Evolutionary conservation across 2,329 filamentous ascomycete species (phyloP).

Genomic region (Corinectria fuckeliana): DNA sequence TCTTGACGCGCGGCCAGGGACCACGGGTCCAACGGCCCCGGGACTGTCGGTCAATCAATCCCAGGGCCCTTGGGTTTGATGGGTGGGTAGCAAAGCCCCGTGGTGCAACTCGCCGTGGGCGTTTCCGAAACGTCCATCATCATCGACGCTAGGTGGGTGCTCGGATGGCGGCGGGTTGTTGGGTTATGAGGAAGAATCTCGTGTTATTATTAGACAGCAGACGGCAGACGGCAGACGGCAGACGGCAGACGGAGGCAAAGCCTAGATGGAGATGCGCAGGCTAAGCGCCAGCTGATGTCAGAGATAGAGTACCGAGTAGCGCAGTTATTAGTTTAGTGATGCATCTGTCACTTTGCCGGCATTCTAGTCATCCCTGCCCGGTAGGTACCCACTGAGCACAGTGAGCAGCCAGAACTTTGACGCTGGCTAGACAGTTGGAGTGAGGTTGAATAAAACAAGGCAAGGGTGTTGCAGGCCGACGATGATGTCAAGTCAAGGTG

Average conservation of each 20-base stretch:
- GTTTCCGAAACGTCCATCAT: not conserved
- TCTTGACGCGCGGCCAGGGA: constrained; percentile 9
- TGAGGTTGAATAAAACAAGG: no score
- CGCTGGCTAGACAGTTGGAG: no score
- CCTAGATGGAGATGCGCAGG: not conserved
- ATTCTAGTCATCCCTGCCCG: no score
- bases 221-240: not conserved
- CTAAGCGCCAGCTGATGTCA: not conserved
- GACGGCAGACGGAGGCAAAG: no score
- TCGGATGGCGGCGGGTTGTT: not conserved
- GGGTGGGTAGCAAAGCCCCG: not conserved
- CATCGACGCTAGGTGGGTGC: not conserved
- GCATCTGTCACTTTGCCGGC: not conserved
- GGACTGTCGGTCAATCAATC: not conserved
- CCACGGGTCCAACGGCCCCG: not conserved
- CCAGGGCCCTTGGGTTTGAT: not conserved
- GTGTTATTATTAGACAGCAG: not conserved
- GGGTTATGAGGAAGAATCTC: not conserved
- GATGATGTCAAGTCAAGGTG: not conserved
- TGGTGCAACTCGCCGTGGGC: not conserved
- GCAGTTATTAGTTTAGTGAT: not conserved
- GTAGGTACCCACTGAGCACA: no score
- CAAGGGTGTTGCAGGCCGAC: no score
- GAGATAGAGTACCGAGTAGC: not conserved
- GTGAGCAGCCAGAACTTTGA: not conserved